Percentiles rank a stretch among this genome's conserved stretches.
Conservation (phyloP, 2,329 filamentous ascomycete species). For the Fusarium illudens region DNA sequence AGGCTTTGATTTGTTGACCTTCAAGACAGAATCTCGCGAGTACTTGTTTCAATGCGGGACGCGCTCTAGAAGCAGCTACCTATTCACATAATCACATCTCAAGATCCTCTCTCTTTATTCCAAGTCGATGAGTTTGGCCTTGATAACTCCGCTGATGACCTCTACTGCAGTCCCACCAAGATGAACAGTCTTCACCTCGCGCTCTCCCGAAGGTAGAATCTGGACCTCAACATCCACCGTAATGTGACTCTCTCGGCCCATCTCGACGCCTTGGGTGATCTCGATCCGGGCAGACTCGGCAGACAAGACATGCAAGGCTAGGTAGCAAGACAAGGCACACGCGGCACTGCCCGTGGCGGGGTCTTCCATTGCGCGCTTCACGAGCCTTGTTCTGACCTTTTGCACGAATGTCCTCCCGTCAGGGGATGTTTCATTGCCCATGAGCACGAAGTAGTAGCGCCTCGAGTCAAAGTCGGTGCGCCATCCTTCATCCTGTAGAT, state of each 20-base stretch:
- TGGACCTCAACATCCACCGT: conserved; percentile 51
- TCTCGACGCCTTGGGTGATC: conserved; percentile 72
- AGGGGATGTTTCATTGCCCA: conserved; percentile 31
- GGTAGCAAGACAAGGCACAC: conserved; percentile 62
- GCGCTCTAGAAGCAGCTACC: too few species aligned
- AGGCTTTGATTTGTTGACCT: not conserved
- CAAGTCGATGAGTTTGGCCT: not conserved
- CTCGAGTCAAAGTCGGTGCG: conserved; percentile 57
- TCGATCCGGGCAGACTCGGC: conserved; percentile 51
- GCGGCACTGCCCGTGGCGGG: conserved; percentile 70
- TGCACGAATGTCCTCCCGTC: conserved; percentile 37
- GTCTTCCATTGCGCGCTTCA: conserved; percentile 61
- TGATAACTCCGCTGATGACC: not conserved
- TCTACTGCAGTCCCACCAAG: conserved; percentile 15
- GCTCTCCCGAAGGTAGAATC: not conserved
- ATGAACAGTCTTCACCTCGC: conserved; percentile 9
- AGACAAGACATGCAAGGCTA: conserved; percentile 52
- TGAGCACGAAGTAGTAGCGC: conserved; percentile 66
- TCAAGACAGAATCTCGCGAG: too few species aligned
- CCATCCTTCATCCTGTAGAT: conserved; percentile 62
- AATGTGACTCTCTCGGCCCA: conserved; percentile 65
- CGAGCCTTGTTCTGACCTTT: conserved; percentile 66
- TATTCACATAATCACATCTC: not conserved
- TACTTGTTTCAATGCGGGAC: too few species aligned
- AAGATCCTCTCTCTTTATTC: not conserved